Conservation (phyloP, 106 monocot species). For the Dactylorhiza incarnata region DNA sequence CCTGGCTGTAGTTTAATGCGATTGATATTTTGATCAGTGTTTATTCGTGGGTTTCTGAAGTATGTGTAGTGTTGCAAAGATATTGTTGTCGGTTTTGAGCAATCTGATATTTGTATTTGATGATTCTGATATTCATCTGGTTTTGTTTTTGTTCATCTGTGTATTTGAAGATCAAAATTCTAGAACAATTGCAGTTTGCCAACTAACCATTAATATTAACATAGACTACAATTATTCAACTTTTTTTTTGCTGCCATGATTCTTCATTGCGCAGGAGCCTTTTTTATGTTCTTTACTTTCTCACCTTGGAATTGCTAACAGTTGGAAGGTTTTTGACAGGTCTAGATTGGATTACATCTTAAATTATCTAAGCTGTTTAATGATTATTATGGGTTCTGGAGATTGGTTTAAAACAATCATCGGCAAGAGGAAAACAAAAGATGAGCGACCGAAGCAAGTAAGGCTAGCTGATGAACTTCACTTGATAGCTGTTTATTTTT, state of each 20-base stretch:
- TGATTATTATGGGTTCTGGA: conserved; percentile 73
- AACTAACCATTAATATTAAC: neutral
- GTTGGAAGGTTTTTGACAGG: neutral
- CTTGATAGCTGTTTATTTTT: neutral
- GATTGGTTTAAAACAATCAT: conserved; percentile 75
- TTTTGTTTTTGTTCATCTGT: neutral
- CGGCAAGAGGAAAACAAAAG: conserved; percentile 47
- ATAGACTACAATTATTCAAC: neutral
- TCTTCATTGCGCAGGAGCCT: neutral
- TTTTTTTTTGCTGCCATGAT: neutral
- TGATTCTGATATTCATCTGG: neutral
- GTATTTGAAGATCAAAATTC: neutral
- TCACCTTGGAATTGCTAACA: neutral
- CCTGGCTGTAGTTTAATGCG: neutral
- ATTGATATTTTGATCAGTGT: neutral
- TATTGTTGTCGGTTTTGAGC: no score
- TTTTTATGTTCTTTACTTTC: neutral
- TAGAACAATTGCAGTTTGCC: neutral
- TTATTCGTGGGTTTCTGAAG: neutral
- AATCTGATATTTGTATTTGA: neutral
- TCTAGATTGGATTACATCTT: neutral
- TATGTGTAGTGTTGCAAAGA: neutral
- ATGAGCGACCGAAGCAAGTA: conserved; percentile 13
- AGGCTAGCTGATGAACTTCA: conserved; percentile 24
- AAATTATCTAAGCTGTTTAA: neutral